Percentiles rank a stretch among this genome's conserved stretches.
These are phyloP conservation scores for Terfezia claveryi DNA, from an alignment of 495 filamentous ascomycete species.

Conservation along the genomic window DNA sequence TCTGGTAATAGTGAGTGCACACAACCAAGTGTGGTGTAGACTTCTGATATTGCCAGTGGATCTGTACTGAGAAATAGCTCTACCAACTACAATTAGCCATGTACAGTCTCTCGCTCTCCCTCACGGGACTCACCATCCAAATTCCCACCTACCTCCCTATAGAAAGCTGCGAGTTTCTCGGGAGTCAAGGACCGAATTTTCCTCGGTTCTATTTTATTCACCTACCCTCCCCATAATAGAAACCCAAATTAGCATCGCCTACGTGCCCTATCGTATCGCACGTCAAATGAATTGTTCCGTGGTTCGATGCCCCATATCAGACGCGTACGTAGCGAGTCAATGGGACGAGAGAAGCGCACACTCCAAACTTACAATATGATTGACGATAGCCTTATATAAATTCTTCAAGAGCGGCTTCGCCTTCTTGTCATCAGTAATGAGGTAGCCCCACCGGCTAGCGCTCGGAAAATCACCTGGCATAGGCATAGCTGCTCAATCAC, in stretches of 20 bases:
- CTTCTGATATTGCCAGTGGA: conserved; percentile 53
- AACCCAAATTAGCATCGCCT: background rate
- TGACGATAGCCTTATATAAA: background rate
- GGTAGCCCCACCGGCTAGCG: background rate
- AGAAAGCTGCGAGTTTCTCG: conserved; percentile 67
- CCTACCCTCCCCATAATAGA: conserved; percentile 19
- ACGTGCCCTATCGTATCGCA: too few species aligned
- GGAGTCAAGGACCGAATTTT: conserved; percentile 48
- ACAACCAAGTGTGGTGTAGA: conserved; percentile 80
- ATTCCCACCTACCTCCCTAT: conserved; percentile 68
- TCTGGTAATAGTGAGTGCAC: conserved; percentile 51
- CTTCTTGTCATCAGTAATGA: background rate
- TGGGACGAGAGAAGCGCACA: too few species aligned
- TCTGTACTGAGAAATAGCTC: conserved; percentile 63
- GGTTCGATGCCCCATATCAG: too few species aligned
- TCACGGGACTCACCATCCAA: conserved; percentile 39
- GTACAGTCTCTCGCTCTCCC: background rate
- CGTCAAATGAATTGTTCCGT: too few species aligned
- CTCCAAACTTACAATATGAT: background rate
- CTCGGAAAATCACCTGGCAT: too few species aligned
- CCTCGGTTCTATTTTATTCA: conserved; percentile 41
- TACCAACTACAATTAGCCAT: conserved; percentile 3
- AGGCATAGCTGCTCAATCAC: too few species aligned
- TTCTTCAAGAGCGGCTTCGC: background rate
- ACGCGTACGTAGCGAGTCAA: too few species aligned